These are phyloP conservation scores for Erodium texanum DNA, from an alignment of 441 rosid species.

Conservation along the genomic window DNA sequence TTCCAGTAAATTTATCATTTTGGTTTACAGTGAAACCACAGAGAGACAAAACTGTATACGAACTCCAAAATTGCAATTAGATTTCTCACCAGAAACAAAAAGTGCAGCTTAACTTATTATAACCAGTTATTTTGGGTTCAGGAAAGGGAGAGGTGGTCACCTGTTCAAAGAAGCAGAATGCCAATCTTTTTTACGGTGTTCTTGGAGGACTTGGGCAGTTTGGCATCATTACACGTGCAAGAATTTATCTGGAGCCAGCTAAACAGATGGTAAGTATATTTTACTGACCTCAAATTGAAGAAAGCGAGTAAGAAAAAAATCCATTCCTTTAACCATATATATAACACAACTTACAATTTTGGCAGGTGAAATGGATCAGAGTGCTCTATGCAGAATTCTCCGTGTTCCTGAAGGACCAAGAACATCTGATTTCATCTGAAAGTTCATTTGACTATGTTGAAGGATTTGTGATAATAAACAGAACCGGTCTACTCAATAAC, in stretches of 20 bases:
- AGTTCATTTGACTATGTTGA: constrained; percentile 73
- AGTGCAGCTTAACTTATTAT: neutral
- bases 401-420: constrained; percentile 67
- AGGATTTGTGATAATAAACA: constrained; percentile 73
- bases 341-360: neutral
- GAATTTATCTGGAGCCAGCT: constrained; percentile 78
- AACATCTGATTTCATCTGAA: constrained; percentile 46
- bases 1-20: constrained; percentile 3
- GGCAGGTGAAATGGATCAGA: constrained; percentile 84
- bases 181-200: constrained; percentile 73
- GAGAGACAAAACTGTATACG: neutral
- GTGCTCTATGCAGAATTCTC: constrained; percentile 73
- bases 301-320: neutral
- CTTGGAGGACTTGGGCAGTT: constrained; percentile 98
- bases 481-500: constrained; percentile 60
- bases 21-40: constrained; percentile 9
- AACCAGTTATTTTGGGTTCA: constrained; percentile 28
- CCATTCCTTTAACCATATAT: neutral
- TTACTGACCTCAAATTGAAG: neutral
- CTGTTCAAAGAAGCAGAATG: constrained; percentile 72
- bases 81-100: neutral
- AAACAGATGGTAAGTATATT: constrained; percentile 56
- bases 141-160: constrained; percentile 79
- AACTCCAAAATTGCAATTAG: neutral
- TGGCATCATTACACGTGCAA: constrained; percentile 88